Evolutionary conservation across 2,329 filamentous ascomycete genomes (phyloP), one percentile per base, ranked within the genome.

Genomic region (Thielaviopsis ethacetica): DNA sequence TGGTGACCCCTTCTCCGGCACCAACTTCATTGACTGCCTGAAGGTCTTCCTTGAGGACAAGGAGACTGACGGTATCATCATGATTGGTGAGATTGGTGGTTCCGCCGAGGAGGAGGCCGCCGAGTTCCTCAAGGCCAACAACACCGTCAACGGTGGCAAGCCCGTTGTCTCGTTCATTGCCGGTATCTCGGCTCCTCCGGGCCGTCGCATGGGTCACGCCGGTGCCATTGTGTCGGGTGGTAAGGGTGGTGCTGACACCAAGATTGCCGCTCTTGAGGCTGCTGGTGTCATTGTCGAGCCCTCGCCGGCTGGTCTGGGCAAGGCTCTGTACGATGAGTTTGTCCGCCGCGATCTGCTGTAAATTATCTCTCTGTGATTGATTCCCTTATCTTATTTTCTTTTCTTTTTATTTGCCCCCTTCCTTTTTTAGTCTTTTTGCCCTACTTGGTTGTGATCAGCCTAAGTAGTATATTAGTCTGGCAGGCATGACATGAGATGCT

Each of bases 11-110:
- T 98, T 98, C 81, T 91, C 86, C 69, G 93, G 93, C 67, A 97
- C 93, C 75, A 97, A 95, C 83, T 98, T 97, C 80, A 97, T 98
- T 75, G 93, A 98, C 82, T 96, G 91, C 81, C 81, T 98, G 67
- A 87, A 88, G 71, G 89, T 97, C 71, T 98, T 98, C 83, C 83
- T 95, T 67, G 80, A 94, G 73, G 93, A 98, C 73, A 81, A 86
- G 72, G 89, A 95, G 77, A 98, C 93, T 47, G 93, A 98, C 71
- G 93, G 93, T 71, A 96, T 98, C 76, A 96, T 98, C 78, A 96
- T 98, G 93, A 97, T 98, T 72, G 93, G 93, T 71, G 93, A 97
- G 79, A 97, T 98, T 71, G 93, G 93, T 75, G 93, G 93, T 64
- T 88, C 87, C 62, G 93, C 93, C 62, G 93, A 98, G 78, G 93